Evolutionary conservation across 805 yeast species (phyloP), one percentile per base, ranked within the genome.

Genomic region (Wickerhamomyces canadensis): DNA sequence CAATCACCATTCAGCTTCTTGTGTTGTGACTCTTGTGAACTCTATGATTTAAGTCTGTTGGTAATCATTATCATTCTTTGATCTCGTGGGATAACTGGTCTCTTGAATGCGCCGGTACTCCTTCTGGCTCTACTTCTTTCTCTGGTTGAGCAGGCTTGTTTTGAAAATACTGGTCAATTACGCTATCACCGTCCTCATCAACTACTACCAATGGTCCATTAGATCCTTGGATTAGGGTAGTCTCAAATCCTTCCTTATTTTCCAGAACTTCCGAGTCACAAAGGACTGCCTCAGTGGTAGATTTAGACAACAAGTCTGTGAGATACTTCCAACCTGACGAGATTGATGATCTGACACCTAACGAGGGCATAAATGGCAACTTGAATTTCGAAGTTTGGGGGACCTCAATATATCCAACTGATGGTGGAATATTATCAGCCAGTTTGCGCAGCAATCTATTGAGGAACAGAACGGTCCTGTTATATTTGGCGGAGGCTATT

Each of bases 341-440:
- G 17, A 7, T 24, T 6, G 3, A 7, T 33, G 27, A 13, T 25
- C 21, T 25, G 24, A 27, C 9, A 6, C 29, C 35, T 6, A 33
- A 5, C 16, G 14, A 19, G 25, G 44, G 39, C 21, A 35, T 13
- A 7, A 7, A 6, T 19, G 34, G 40, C n/a, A n/a, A n/a, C n/a
- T n/a, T n/a, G 14, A 27, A 10, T 13, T 34, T 37, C 17, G 31
- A n/a, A 5, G 36, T 15, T 22, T 34, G 26, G 10, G 7, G 10
- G n/a, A 47, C 40, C 32, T 54, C 58, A 14, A 35, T 40, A 14
- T 40, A 33, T 8, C 58, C 58, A 18, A 55, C 57, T 16, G 57
- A 52, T 8, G 60, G 59, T 9, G 60, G 60, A 23, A 55, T 47
- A 34, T 40, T 46, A 30, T 47, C 54, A 44, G 49, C 51, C 49